A percentile compares a stretch with the other conserved stretches of the same genome.
phyloP scores from a whole-genome alignment of 2,329 filamentous ascomycete genomes.

The Penicillium concentricum region DNA sequence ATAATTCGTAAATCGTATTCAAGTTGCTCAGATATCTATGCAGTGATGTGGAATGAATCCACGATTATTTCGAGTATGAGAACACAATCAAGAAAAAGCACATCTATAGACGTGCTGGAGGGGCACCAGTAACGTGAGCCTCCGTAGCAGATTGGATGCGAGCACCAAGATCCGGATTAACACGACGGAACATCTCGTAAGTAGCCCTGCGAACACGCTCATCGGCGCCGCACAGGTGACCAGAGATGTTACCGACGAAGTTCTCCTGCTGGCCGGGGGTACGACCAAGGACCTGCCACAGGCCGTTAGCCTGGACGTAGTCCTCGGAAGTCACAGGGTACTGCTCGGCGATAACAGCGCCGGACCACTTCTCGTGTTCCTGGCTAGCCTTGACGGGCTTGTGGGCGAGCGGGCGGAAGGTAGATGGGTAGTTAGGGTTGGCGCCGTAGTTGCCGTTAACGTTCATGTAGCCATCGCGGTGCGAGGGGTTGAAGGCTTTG shows the following conservation, averaged over 20 bases:
- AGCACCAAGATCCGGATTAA: constrained; percentile 55
- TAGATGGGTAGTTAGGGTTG: constrained; percentile 55
- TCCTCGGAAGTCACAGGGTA: constrained; percentile 46
- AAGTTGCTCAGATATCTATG: not conserved
- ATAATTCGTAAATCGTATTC: constrained; percentile 1
- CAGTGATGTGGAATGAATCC: not conserved
- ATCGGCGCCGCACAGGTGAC: constrained; percentile 55
- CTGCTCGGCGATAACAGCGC: constrained; percentile 40
- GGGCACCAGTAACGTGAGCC: constrained; percentile 24
- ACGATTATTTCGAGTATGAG: not conserved
- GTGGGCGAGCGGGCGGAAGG: constrained; percentile 38
- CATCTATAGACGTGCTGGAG: constrained; percentile 30
- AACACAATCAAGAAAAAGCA: not conserved
- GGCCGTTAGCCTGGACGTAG: constrained; percentile 44
- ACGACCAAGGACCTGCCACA: constrained; percentile 46
- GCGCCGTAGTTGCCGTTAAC: constrained; percentile 64
- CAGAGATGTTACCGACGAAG: constrained; percentile 60
- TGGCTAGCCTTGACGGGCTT: constrained; percentile 43
- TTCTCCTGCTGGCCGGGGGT: constrained; percentile 59
- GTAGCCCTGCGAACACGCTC: constrained; percentile 57
- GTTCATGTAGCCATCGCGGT: constrained; percentile 71
- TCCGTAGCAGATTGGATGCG: constrained; percentile 57
- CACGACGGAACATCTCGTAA: constrained; percentile 60
- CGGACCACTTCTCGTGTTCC: constrained; percentile 47
- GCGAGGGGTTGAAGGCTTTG: constrained; percentile 61